phyloP scores from a whole-genome alignment of 2,329 filamentous ascomycete genomes.

The Trichophyton schoenleinii region DNA sequence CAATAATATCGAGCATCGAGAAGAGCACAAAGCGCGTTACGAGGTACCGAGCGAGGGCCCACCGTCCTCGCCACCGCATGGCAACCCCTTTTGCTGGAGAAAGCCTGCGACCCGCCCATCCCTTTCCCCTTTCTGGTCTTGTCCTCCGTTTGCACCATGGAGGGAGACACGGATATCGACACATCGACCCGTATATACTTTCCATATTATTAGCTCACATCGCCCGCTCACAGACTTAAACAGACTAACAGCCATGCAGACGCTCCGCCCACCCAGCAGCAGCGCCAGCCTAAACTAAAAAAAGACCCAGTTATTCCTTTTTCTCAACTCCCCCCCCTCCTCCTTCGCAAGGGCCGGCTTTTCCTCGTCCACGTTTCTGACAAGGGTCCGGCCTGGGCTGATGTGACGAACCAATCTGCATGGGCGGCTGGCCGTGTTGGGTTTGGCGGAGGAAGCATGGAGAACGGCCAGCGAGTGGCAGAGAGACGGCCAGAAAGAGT shows the following conservation, averaged over 20 bases:
- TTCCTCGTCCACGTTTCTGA: slow-evolving; percentile 2
- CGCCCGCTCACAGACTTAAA: too few species aligned
- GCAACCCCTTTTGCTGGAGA: background rate
- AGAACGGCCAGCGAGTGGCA: too few species aligned
- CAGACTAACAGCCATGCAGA: too few species aligned
- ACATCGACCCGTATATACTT: too few species aligned
- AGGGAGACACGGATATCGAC: background rate
- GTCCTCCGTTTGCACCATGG: background rate
- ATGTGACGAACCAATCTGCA: background rate
- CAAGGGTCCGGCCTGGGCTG: background rate
- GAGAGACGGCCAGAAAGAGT: too few species aligned
- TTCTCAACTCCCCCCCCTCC: background rate
- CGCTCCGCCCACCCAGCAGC: too few species aligned
- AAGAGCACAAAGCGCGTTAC: too few species aligned
- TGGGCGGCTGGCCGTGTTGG: background rate
- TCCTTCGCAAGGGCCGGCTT: background rate
- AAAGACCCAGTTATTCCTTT: background rate
- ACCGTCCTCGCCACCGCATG: background rate
- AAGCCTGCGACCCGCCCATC: background rate
- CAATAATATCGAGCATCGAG: too few species aligned
- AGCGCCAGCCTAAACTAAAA: background rate
- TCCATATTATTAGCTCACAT: too few species aligned
- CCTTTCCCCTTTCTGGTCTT: background rate
- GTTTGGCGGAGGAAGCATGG: background rate
- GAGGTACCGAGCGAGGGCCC: background rate